These are phyloP conservation scores for Bimuria novae-zelandiae DNA, from an alignment of 2,329 filamentous ascomycete genomes.

Conservation along the genomic window DNA sequence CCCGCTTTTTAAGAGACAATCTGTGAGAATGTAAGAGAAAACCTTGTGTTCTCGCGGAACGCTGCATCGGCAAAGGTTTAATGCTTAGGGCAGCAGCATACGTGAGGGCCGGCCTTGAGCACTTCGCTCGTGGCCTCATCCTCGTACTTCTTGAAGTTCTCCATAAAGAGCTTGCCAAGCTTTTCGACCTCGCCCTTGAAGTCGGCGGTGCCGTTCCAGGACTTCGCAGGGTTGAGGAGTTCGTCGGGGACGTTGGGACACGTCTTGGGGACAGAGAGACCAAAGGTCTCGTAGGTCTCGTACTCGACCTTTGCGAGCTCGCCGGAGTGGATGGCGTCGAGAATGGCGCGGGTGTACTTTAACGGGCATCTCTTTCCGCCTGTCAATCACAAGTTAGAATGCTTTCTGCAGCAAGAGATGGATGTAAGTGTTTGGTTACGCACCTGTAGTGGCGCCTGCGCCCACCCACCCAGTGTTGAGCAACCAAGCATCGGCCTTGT, in stretches of 20 bases:
- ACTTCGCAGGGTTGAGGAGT: slow-evolving; percentile 91
- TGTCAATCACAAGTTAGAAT: too few relatives aligned
- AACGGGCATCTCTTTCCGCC: slow-evolving; percentile 75
- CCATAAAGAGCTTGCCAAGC: slow-evolving; percentile 84
- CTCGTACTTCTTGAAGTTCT: slow-evolving; percentile 98
- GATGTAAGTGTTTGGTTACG: too few relatives aligned
- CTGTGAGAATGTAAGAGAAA: slow-evolving; percentile 18
- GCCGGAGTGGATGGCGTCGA: slow-evolving; percentile 96
- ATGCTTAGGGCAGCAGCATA: slow-evolving; percentile 46
- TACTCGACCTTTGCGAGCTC: slow-evolving; percentile 92
- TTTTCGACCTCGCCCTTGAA: slow-evolving; percentile 90
- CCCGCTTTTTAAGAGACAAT: slow-evolving; percentile 15
- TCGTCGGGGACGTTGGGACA: slow-evolving; percentile 89
- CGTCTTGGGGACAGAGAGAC: slow-evolving; percentile 90
- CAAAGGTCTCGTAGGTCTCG: slow-evolving; percentile 96
- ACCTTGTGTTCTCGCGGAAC: slow-evolving; percentile 2
- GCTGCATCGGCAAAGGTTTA: slow-evolving; percentile 16
- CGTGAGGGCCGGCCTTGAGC: slow-evolving; percentile 52
- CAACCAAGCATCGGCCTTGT: slow-evolving; percentile 97
- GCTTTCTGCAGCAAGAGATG: too few relatives aligned
- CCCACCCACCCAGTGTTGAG: slow-evolving; percentile 98
- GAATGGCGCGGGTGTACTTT: slow-evolving; percentile 98
- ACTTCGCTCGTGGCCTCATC: slow-evolving; percentile 66
- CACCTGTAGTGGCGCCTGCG: slow-evolving; percentile 84
- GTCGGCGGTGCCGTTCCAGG: slow-evolving; percentile 82